Base-by-base conservation (phyloP, 1,284 basidiomycete species). In the Neolentinus lepideus region DNA sequence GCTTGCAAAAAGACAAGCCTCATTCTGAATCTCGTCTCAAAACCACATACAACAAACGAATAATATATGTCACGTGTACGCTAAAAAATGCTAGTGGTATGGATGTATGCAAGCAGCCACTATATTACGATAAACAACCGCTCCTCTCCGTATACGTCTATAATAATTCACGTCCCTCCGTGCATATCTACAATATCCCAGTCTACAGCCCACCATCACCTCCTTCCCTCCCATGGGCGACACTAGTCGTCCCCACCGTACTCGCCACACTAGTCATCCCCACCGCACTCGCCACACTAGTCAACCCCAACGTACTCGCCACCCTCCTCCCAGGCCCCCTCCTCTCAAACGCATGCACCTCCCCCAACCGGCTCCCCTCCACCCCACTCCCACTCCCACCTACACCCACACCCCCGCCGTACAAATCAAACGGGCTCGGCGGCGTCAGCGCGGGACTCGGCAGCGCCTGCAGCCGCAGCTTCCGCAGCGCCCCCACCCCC, bases 371-470 rank as follows among this genome's bases (percentile, higher is more conserved):
- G 8, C 47, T 21, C 47, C 25, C 47, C 6, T n/a, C 22, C 47
- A 21, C 27, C 47, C 12, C 47, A n/a, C 47, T 8, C 47, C 47
- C 27, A 4, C 47, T 26, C 9, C 47, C 6, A 4, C 47, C 47
- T 4, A 16, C 8, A 21, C 47, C 16, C 9, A 25, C 9, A 50
- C 21, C 22, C 43, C 6, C 6, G 6, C 43, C 43, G 12, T 43
- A 16, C 6, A 50, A n/a, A 21, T 29, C 27, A 26, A 69, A 65
- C 35, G 68, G 69, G 25, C 65, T 67, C 16, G 67, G 69, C 11
- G 68, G 69, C 19, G 54, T 56, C 9, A 71, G 62, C 35, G 62
- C 61, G 3, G 69, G 67, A 53, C 64, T 65, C 26, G 67, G 67
- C 11, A 70, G 57, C n/a, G 67, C 68, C 54, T 61, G 58, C 50